Evolutionary conservation across 306 rosid genomes (phyloP).

Genomic region (Lagenaria siceraria): DNA sequence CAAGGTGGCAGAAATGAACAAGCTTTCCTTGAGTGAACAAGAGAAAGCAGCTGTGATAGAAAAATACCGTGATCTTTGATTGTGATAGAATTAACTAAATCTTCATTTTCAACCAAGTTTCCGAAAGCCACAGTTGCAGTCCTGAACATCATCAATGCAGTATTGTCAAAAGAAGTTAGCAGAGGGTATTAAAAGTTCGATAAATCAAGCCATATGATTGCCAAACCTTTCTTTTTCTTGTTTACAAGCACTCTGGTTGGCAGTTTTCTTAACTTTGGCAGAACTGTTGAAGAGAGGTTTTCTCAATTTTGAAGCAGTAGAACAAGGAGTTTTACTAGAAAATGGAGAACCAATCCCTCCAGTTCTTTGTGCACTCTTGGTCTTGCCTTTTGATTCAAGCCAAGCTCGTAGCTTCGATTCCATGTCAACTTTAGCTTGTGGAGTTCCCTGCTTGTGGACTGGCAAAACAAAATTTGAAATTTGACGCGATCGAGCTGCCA

Average conservation of each 20-base stretch:
- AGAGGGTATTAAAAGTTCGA: background rate
- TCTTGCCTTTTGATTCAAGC: slow-evolving; percentile 79
- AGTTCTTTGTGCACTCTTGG: slow-evolving; percentile 44
- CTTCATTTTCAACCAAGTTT: slow-evolving; percentile 38
- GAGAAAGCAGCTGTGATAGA: background rate
- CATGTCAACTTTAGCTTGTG: slow-evolving; percentile 63
- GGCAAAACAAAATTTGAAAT: slow-evolving; percentile 56
- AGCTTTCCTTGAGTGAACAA: background rate
- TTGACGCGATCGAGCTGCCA: slow-evolving; percentile 86
- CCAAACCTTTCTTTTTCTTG: slow-evolving; percentile 44
- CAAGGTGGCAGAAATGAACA: background rate
- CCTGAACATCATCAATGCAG: slow-evolving; percentile 25
- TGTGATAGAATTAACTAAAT: slow-evolving; percentile 20
- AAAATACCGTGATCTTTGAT: slow-evolving; percentile 24
- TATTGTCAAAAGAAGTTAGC: background rate
- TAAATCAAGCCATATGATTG: background rate
- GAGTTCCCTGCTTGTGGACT: slow-evolving; percentile 56
- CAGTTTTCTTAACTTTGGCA: slow-evolving; percentile 29
- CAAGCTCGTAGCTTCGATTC: slow-evolving; percentile 73
- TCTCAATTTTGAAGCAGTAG: slow-evolving; percentile 34
- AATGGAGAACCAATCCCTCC: slow-evolving; percentile 42
- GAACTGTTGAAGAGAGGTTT: slow-evolving; percentile 36
- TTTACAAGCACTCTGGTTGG: slow-evolving; percentile 19
- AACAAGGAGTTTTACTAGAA: slow-evolving; percentile 39
- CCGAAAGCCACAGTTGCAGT: slow-evolving; percentile 30